Percentiles rank a stretch among this genome's conserved stretches.
Evolutionary conservation across 805 yeast genomes (phyloP).

Genomic region (Saturnispora gosingensis): DNA sequence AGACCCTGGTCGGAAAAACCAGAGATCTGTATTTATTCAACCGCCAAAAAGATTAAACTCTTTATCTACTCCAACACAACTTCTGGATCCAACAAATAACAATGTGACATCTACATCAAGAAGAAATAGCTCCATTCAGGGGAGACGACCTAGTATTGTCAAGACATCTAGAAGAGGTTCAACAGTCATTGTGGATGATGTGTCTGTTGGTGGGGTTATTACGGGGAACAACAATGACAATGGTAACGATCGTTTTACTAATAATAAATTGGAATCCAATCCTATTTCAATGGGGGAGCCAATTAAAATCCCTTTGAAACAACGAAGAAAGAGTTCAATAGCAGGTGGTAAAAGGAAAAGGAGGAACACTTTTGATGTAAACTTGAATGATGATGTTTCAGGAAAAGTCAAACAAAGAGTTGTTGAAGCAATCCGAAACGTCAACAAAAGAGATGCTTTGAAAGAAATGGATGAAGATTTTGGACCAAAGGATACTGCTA

Average conservation of each 20-base stretch:
- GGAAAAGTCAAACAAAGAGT: constrained; percentile 4
- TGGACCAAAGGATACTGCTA: background rate
- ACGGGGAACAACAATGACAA: background rate
- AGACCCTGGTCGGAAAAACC: background rate
- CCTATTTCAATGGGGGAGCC: constrained; percentile 3
- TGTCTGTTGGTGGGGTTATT: constrained; percentile 19
- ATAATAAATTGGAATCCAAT: background rate
- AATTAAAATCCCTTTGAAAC: constrained; percentile 4
- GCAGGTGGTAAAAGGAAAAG: constrained; percentile 1
- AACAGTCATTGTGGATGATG: constrained; percentile 10
- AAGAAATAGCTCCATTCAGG: constrained; percentile 5
- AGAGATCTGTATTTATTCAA: background rate
- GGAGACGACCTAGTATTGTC: constrained; percentile 5
- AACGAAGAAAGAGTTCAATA: constrained; percentile 14
- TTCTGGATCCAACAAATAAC: background rate
- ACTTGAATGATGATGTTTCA: constrained; percentile 1
- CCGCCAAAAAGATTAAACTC: constrained; percentile 8
- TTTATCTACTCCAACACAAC: constrained; percentile 11
- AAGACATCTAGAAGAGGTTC: constrained; percentile 5
- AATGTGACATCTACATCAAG: constrained; percentile 5
- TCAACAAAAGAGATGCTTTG: background rate
- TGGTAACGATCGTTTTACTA: background rate
- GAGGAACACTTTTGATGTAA: constrained; percentile 11
- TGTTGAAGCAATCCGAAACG: constrained; percentile 4
- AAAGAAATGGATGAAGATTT: constrained; percentile 1